A percentile compares a stretch with the other conserved stretches of the same genome.
phyloP scores from a whole-genome alignment of 2,329 filamentous ascomycete genomes.

The Zymoseptoria brevis region DNA sequence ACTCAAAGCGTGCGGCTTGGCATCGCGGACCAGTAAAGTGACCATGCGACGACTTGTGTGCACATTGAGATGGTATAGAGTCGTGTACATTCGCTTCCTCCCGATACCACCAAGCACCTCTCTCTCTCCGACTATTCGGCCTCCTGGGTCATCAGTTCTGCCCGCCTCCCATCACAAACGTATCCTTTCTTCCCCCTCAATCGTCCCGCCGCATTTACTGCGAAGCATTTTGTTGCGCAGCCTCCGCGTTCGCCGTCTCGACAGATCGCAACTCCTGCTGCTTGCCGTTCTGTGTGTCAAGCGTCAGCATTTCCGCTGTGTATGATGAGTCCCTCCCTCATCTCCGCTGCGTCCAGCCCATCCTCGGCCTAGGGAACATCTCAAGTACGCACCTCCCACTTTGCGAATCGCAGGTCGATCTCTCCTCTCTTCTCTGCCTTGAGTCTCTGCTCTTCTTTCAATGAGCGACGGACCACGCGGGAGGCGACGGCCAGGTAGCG shows the following conservation, averaged over 20 bases:
- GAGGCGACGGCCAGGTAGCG: conserved; percentile 94
- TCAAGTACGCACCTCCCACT: conserved; percentile 79
- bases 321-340: background rate
- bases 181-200: conserved; percentile 2
- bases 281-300: conserved; percentile 74
- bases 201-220: conserved; percentile 21
- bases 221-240: conserved; percentile 34
- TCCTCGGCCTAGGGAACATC: background rate
- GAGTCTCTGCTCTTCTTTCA: conserved; percentile 92
- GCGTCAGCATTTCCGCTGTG: conserved; percentile 14
- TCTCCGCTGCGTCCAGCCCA: conserved; percentile 1
- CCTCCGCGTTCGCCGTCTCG: conserved; percentile 46
- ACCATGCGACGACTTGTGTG: background rate
- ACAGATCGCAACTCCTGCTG: conserved; percentile 77
- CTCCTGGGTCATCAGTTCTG: background rate
- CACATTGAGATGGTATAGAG: conserved; percentile 2
- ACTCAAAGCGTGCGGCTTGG: background rate
- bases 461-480: conserved; percentile 87
- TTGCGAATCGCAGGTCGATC: conserved; percentile 81
- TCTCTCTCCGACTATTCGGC: background rate
- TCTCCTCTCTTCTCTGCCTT: conserved; percentile 81
- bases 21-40: background rate
- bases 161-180: conserved; percentile 3
- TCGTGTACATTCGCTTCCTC: background rate
- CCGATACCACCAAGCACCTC: background rate